Base-by-base conservation (phyloP, 2,329 filamentous ascomycete genomes). In the Pyricularia grisea region DNA sequence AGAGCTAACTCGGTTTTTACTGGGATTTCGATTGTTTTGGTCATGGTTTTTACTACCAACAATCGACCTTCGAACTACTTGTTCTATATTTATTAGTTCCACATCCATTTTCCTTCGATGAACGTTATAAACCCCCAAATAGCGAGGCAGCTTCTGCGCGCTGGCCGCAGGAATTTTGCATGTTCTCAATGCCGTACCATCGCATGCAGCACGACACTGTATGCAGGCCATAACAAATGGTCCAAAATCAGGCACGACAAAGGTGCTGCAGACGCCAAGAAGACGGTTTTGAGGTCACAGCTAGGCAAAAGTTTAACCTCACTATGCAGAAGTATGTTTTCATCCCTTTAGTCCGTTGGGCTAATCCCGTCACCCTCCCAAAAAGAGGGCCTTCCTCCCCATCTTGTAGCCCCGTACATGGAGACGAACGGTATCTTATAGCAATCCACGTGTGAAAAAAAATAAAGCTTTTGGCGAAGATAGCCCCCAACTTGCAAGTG, bases 211-310 rank as follows among this genome's bases (percentile, higher is more conserved):
- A 72, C 82, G 10, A 70, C 74, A 9, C 75, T 79, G 17, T 79
- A 80, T 71, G 89, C 90, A 28, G 93, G 93, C 17, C 93, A 97
- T 80, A 97, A 90, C 79, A 91, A 93, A 77, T 99, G 95, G 95
- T 93, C 93, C 70, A 97, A 95, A 76, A 98, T 97, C 80, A 92
- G 90, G 76, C 95, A 98, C 79, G 93, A 95, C 78, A 99, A 99
- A 79, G 93, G 90, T 67, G 92, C 90, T 71, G 91, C 90, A 70
- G 95, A 99, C 78, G 85, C 85, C 70, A 89, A 90, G 74, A 97
- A 94, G 79, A 92, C 88, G 79, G 85, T 85, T 63, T 84, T 90
- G 73, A 89, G 93, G 33, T 87, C 85, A 65, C 78, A 84, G 64
- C 86, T 96, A 74, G 60, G 85, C 90, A 27, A 89, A 92, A 73